A percentile compares a stretch with the other conserved stretches of the same genome.
These are phyloP conservation scores for Nepenthes mirabilis DNA, from an alignment of 148 eudicot genomes.

Conservation along the genomic window DNA sequence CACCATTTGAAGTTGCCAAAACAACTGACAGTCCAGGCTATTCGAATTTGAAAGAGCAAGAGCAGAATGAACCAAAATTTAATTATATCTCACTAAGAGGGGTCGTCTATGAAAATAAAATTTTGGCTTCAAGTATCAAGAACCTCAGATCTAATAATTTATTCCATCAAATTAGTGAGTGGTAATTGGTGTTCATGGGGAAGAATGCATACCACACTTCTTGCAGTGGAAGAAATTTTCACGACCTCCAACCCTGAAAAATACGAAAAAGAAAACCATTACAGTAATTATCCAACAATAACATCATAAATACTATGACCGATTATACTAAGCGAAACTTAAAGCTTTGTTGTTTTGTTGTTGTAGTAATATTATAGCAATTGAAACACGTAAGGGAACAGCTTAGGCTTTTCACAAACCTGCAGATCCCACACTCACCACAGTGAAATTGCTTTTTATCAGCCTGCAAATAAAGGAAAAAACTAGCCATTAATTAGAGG, in stretches of 20 bases:
- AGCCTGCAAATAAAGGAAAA: slow-evolving; percentile 31
- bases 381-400: background rate
- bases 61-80: too few species aligned
- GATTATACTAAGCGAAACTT: too few species aligned
- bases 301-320: background rate
- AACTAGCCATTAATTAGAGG: background rate
- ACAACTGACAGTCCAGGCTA: too few species aligned
- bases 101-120: too few species aligned
- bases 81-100: too few species aligned
- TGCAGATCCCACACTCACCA: slow-evolving; percentile 93
- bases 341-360: too few species aligned
- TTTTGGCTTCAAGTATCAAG: background rate
- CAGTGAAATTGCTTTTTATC: slow-evolving; percentile 85
- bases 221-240: slow-evolving; percentile 92
- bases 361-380: background rate
- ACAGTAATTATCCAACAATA: background rate
- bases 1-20: too few species aligned
- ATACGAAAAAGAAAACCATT: background rate
- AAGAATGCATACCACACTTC: slow-evolving; percentile 68
- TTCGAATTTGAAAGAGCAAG: too few species aligned
- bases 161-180: background rate
- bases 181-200: background rate
- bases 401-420: slow-evolving; percentile 24
- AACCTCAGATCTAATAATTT: background rate
- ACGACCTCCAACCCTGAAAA: slow-evolving; percentile 78